Conservation (phyloP, 106 monocot species). For the Dioscorea alata region DNA sequence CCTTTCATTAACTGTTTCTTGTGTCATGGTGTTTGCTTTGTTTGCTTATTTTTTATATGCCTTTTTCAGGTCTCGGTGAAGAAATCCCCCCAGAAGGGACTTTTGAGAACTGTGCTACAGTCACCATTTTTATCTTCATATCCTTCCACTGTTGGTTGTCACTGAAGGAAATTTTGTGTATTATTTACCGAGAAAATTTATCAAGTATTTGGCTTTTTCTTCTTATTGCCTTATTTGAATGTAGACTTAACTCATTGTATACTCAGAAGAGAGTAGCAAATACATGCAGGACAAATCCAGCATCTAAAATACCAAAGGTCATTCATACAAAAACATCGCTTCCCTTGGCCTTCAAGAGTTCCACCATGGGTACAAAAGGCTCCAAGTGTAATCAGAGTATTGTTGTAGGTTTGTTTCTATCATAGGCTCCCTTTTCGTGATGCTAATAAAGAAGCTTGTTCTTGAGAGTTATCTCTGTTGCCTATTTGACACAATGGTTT, state of each 20-base stretch:
- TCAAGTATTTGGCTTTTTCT: not conserved
- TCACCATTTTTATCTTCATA: constrained; percentile 39
- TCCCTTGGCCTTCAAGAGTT: constrained; percentile 16
- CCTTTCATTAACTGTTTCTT: not conserved
- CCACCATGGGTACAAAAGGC: constrained; percentile 7
- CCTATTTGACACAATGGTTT: not conserved
- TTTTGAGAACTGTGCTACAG: constrained; percentile 11
- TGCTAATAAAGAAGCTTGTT: too few species aligned
- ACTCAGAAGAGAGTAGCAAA: constrained; percentile 54
- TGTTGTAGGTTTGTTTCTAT: constrained; percentile 26
- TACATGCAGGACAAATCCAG: constrained; percentile 12
- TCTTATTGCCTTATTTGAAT: not conserved
- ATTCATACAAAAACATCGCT: constrained; percentile 16
- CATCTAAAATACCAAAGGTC: constrained; percentile 56
- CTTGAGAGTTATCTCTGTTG: too few species aligned
- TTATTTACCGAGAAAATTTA: not conserved
- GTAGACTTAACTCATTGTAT: constrained; percentile 38
- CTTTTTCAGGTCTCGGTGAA: constrained; percentile 24
- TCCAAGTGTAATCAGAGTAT: constrained; percentile 18
- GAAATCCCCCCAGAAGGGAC: constrained; percentile 7
- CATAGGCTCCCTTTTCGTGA: too few species aligned
- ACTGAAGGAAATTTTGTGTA: not conserved
- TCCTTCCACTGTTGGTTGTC: constrained; percentile 30
- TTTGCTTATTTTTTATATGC: not conserved
- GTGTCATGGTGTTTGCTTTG: not conserved